Evolutionary conservation across 176 grass and related monocot species (phyloP), one percentile per base, ranked within the genome.

Genomic region (Canna indica): DNA sequence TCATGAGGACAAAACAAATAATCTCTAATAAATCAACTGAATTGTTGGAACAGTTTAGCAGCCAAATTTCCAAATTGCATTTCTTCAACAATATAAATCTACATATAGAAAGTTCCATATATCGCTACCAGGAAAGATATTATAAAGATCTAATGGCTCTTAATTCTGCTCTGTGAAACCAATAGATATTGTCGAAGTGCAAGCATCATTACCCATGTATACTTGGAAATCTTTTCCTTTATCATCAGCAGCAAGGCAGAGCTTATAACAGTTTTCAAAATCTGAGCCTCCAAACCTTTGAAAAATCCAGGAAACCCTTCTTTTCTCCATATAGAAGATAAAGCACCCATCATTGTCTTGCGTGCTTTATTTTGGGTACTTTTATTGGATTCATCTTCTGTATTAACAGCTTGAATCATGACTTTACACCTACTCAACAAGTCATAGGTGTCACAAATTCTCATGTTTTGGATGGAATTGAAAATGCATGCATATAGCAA

Each of bases 231-330:
- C 72, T 99, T 99, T 80, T 99, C 94, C 77, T 99, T 99, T 73
- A 99, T 93, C 94, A 99, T 99, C 78, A 99, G 73, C 57, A 99
- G 79, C 56, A 99, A 83, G 54, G 94, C 94, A 15, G 94, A 99
- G 60, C 94, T 99, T 74, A 99, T 50, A 59, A 99, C 94, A 47
- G 94, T 93, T 84, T 99, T 99, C 8, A 99, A 53, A 61, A 99
- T 99, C 80, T 99, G 94, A 59, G 86, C 94, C 17, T 99, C 52
- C 69, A 99, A 59, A 31, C 94, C 94, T 79, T 93, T 93, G 82
- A 90, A 99, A 80, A 99, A 90, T 13, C 94, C 94, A 32, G 90
- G 75, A 64, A 99, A 74, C 52, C 94, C 94, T 84, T 99, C 94
- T 50, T 87, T 90, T 33, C 46, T 87, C 94, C 94, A 93, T 72